Evolutionary conservation across 768 basidiomycete species (phyloP), one percentile per base, ranked within the genome.

Genomic region (Sporobolomyces pararoseus): DNA sequence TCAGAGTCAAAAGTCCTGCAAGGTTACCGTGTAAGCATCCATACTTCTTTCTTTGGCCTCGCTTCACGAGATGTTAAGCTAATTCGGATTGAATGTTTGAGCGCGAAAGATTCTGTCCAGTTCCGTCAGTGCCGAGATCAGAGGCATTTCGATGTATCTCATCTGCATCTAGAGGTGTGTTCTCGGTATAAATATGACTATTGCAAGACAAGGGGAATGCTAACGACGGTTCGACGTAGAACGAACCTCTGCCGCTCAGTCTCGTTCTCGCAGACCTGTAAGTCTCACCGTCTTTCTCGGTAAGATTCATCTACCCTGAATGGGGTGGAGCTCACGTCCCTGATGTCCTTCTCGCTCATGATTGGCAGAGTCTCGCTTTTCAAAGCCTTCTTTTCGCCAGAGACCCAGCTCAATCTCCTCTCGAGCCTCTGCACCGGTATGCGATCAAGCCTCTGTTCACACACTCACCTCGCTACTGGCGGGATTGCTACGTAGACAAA

Each of bases 1-100:
- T 97, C 35, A 83, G 58, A 32, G 73, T 86, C 12, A 96, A 97
- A 78, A 91, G 95, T 76, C 87, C 91, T 1, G 83, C 84, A 75
- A 83, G 95, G 34, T 76, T 96, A 12, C 91, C 95, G 66, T 90
- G 93, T 89, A n/a, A n/a, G 64, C 25, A 64, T 54, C n/a, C 23
- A 7, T 10, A 1, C 12, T 9, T 13, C 46, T 7, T 29, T 34
- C n/a, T n/a, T n/a, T n/a, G n/a, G n/a, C n/a, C n/a, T n/a, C n/a
- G n/a, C n/a, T n/a, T n/a, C n/a, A n/a, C n/a, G n/a, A n/a, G n/a
- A n/a, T n/a, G n/a, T n/a, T n/a, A n/a, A n/a, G n/a, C n/a, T n/a
- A n/a, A n/a, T n/a, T n/a, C n/a, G n/a, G n/a, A n/a, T n/a, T n/a
- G n/a, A n/a, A n/a, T n/a, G n/a, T n/a, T n/a, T n/a, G n/a, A n/a